phyloP scores from a whole-genome alignment of 495 filamentous ascomycete genomes.

The Massariosphaeria phaeospora region DNA sequence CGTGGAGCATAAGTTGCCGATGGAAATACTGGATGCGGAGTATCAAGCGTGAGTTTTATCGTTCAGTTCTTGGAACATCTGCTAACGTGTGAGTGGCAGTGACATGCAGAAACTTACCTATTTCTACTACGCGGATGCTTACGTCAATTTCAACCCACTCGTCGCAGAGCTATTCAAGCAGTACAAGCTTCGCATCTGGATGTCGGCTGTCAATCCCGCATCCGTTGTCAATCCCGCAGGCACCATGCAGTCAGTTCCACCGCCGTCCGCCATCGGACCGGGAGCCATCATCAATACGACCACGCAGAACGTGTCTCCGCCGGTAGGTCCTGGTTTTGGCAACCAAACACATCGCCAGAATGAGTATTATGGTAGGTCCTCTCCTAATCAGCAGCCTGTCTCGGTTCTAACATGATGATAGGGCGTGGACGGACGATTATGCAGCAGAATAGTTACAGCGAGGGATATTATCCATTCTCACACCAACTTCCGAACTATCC shows the following conservation, averaged over 20 bases:
- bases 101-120: conserved; percentile 99
- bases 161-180: conserved; percentile 98
- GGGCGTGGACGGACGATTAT: too few species aligned
- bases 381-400: background rate
- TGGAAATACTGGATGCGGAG: conserved; percentile 99
- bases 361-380: conserved; percentile 13
- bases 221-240: conserved; percentile 73
- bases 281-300: conserved; percentile 52
- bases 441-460: too few species aligned
- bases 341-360: background rate
- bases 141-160: conserved; percentile 97
- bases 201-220: conserved; percentile 97
- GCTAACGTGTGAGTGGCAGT: conserved; percentile 49
- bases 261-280: conserved; percentile 62
- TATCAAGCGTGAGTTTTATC: conserved; percentile 79
- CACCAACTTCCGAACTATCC: conserved; percentile 16
- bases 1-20: conserved; percentile 84
- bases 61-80: background rate
- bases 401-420: background rate
- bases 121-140: conserved; percentile 96
- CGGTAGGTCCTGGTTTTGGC: conserved; percentile 10
- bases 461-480: conserved; percentile 13
- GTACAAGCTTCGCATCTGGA: conserved; percentile 98
- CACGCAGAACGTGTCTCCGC: background rate
- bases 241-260: conserved; percentile 42